Evolutionary conservation across 176 grass and related monocot species (phyloP), one percentile per base, ranked within the genome.

Genomic region (Puya raimondii): DNA sequence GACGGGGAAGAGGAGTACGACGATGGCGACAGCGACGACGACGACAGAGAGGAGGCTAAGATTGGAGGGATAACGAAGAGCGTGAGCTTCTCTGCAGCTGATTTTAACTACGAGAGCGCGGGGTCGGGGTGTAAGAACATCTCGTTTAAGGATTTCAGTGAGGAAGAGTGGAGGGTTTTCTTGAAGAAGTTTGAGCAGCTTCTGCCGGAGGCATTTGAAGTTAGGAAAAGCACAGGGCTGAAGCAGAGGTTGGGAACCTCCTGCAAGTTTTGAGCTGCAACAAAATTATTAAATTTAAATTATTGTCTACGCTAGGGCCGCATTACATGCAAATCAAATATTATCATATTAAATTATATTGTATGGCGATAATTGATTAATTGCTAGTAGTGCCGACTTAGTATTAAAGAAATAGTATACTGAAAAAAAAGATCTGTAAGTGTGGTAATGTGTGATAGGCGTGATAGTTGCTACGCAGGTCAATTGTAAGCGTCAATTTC

Each of bases 101-200:
- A 50, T 15, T 47, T 66, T 3, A 3, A 64, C 7, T 8, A 74
- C 49, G 72, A 59, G 54, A 3, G 54, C 15, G 54, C 12, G 9
- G 54, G 54, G 10, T 4, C 68, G 12, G 74, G 73, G 58, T 26
- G 52, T 20, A 76, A 82, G 69, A 77, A 69, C 29, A 68, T 90
- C 47, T 87, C 88, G 2, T 92, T 97, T 54, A 69, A 74, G 21
- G 84, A 74, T 50, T 81, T 97, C 64, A 87, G 65, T 67, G 69
- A 80, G 52, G 86, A 79, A 33, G 84, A 87, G 75, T 97, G 93
- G 93, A 50, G 16, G 12, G 27, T 64, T 58, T 97, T 97, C 86
- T 66, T 97, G 65, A 86, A 83, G 54, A 83, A 66, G 74, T 97
- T 97, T 65, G 84, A 92, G 84, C 51, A 79, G 70, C 76, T 85